Conservation (phyloP, 2,329 filamentous ascomycete species). For the Venturia carpophila region DNA sequence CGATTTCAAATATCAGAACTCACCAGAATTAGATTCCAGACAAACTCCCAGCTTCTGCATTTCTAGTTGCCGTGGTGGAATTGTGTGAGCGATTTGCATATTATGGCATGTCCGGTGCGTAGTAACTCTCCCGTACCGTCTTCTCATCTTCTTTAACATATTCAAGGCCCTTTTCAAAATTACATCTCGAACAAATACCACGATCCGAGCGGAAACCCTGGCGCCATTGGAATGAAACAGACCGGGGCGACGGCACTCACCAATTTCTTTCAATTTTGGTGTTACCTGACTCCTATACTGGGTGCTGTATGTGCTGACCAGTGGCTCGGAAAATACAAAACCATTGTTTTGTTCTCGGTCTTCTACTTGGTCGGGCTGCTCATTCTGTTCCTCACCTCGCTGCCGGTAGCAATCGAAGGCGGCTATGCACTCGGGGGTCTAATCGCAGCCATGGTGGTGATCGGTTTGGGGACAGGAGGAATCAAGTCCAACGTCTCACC, state of each 20-base stretch:
- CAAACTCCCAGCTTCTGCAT: conserved; percentile 39
- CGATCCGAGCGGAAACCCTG: conserved; percentile 20
- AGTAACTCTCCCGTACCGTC: not conserved
- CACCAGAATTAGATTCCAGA: conserved; percentile 31
- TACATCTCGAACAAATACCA: conserved; percentile 39
- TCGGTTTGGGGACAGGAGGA: conserved; percentile 69
- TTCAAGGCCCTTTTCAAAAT: conserved; percentile 39
- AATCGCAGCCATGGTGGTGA: conserved; percentile 55
- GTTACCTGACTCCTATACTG: conserved; percentile 38
- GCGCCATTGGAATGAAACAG: conserved; percentile 29
- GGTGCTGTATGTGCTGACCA: conserved; percentile 55
- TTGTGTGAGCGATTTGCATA: conserved; percentile 45
- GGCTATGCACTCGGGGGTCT: conserved; percentile 57
- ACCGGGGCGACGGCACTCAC: conserved; percentile 38
- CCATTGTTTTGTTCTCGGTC: conserved; percentile 57
- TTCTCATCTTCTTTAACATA: not conserved
- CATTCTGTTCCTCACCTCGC: conserved; percentile 57
- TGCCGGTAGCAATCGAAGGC: conserved; percentile 54
- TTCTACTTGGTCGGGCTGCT: conserved; percentile 59
- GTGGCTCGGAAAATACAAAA: conserved; percentile 61
- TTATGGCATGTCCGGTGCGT: conserved; percentile 33
- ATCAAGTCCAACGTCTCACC: conserved; percentile 70
- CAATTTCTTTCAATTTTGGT: conserved; percentile 42
- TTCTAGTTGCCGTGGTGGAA: conserved; percentile 43
- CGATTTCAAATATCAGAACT: not conserved